phyloP scores from a whole-genome alignment of 2,329 filamentous ascomycete species.

The Amesomyces nigricolor region DNA sequence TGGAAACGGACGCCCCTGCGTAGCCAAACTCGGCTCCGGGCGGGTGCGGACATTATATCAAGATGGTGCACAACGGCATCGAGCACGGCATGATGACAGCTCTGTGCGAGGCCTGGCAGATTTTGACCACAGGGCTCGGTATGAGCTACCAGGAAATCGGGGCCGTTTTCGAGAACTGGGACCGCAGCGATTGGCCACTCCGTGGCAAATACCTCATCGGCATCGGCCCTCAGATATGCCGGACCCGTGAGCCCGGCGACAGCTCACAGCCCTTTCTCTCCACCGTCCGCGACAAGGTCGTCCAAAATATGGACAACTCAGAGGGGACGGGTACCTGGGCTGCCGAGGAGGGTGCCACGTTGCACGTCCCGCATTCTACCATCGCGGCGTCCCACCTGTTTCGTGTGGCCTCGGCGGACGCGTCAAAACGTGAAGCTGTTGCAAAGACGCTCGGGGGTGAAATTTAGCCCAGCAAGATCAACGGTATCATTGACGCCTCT shows the following conservation, averaged over 20 bases:
- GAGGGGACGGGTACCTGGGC: conserved; percentile 65
- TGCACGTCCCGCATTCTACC: conserved; percentile 60
- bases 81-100: conserved; percentile 65
- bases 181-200: conserved; percentile 48
- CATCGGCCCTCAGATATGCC: conserved; percentile 58
- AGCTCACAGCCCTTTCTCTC: conserved; percentile 46
- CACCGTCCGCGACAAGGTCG: conserved; percentile 62
- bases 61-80: conserved; percentile 72
- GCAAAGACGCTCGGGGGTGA: conserved; percentile 41
- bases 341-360: conserved; percentile 53
- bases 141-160: conserved; percentile 57
- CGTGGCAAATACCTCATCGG: conserved; percentile 54
- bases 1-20: conserved; percentile 52
- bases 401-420: conserved; percentile 58
- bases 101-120: conserved; percentile 59
- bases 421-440: conserved; percentile 47
- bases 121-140: conserved; percentile 54
- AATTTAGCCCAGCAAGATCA: conserved; percentile 20
- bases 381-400: conserved; percentile 58
- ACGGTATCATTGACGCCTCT: conserved; percentile 28
- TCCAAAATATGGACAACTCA: conserved; percentile 60
- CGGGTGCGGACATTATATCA: conserved; percentile 65
- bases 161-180: conserved; percentile 56
- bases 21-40: conserved; percentile 55
- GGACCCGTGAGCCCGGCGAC: conserved; percentile 38